Conservation (phyloP, 75 land plant species). For the Chamaecyparis obtusa region DNA sequence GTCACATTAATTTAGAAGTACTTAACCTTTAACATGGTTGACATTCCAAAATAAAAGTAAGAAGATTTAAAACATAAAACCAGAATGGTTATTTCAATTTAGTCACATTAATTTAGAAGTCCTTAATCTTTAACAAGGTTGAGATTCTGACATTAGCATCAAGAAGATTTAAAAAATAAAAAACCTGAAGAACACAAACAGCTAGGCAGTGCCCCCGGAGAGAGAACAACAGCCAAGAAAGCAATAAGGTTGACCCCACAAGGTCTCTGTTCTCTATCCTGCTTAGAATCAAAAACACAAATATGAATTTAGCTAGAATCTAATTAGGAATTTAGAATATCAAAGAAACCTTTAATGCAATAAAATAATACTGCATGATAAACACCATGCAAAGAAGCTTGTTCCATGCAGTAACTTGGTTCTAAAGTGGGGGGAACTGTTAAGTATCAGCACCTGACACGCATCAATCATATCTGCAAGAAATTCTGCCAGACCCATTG, state of each 20-base stretch:
- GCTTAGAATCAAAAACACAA: constrained; percentile 7
- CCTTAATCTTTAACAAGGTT: neutral
- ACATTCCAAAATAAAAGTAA: neutral
- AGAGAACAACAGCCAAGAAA: constrained; percentile 71
- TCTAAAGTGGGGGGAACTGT: neutral
- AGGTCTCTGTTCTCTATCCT: constrained; percentile 47
- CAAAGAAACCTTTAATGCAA: neutral
- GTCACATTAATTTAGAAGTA: neutral
- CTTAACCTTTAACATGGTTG: neutral
- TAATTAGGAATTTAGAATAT: neutral
- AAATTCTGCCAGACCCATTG: constrained; percentile 51
- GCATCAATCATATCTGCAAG: constrained; percentile 77
- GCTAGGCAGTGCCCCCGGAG: constrained; percentile 61
- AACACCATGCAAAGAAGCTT: neutral
- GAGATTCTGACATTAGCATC: neutral
- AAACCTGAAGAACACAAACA: constrained; percentile 73
- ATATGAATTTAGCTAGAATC: neutral
- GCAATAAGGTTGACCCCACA: constrained; percentile 73
- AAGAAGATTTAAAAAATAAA: neutral
- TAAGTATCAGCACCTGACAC: constrained; percentile 46
- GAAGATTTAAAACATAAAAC: constrained; percentile 23
- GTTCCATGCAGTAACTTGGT: neutral
- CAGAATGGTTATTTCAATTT: constrained; percentile 26
- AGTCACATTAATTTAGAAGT: neutral
- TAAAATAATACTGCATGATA: neutral